phyloP scores from a whole-genome alignment of 2,329 filamentous ascomycete genomes.

The Aspergillus sp. region DNA sequence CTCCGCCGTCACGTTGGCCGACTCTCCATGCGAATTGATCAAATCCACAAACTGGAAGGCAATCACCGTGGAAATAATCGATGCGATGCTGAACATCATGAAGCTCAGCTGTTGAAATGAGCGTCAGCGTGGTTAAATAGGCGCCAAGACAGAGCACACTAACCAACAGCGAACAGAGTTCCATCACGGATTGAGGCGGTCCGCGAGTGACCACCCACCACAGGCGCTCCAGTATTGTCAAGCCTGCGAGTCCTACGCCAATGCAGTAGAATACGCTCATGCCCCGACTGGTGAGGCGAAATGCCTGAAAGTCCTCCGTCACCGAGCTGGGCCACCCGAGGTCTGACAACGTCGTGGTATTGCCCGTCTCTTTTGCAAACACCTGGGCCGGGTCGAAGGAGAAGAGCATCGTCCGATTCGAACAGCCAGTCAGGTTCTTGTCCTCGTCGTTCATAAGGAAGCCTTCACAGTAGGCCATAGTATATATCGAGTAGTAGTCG shows the following conservation, averaged over 20 bases:
- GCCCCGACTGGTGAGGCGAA: conserved; percentile 50
- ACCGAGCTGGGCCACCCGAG: conserved; percentile 58
- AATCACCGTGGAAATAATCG: conserved; percentile 68
- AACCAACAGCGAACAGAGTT: conserved; percentile 48
- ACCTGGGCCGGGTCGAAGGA: conserved; percentile 54
- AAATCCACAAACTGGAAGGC: conserved; percentile 52
- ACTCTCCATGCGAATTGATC: conserved; percentile 53
- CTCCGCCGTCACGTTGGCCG: conserved; percentile 49
- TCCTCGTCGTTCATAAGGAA: conserved; percentile 34
- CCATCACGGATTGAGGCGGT: conserved; percentile 47
- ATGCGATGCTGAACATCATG: conserved; percentile 64
- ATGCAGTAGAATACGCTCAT: conserved; percentile 61
- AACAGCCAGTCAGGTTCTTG: conserved; percentile 55
- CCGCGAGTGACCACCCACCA: conserved; percentile 46
- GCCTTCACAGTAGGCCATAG: conserved; percentile 60
- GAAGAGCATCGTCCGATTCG: conserved; percentile 52
- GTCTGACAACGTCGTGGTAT: conserved; percentile 49
- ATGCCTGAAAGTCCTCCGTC: conserved; percentile 50
- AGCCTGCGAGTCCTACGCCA: conserved; percentile 51
- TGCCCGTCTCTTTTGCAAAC: conserved; percentile 49
- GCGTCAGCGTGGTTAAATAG: neutral
- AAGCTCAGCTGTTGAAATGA: conserved; percentile 46
- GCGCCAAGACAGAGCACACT: conserved; percentile 12
- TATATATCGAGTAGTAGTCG: conserved; percentile 61
- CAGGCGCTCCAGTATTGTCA: conserved; percentile 48